Base-by-base conservation (phyloP, 352 stramenopile genomes). In the Phytophthora citricola region DNA sequence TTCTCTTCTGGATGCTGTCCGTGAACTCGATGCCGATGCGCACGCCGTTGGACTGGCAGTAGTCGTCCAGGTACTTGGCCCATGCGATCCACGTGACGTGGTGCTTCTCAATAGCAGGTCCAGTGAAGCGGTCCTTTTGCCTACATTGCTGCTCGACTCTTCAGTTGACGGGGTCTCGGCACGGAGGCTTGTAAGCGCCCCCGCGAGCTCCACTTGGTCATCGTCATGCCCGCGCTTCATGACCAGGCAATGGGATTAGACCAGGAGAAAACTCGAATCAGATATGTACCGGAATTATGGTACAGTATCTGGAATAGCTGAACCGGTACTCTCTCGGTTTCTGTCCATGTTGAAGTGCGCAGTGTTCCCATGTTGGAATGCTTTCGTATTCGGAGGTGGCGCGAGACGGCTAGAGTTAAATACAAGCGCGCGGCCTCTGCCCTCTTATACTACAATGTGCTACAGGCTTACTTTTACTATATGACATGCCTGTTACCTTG, bases 381-480 rank as follows among this genome's bases (percentile, higher is more conserved):
- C 29, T 38, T 69, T 69, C 54, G 66, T 70, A 73, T 73, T 73
- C 43, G 64, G 51, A 57, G 63, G 48, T 62, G 63, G 57, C 24
- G 53, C 45, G 26, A 38, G 36, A 11, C 41, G 57, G 54, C 66
- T 57, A 63, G 24, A 67, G 52, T 46, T 74, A 73, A 59, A 73
- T 71, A 75, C 67, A 75, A 60, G 39, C 58, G 47, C 47, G 46
- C 47, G 41, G 32, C 55, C 66, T 49, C 55, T 61, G 54, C 62
- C 55, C 56, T 73, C 58, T 73, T 73, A 73, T 76, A 73, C 58
- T 76, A 76, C 68, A 73, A 60, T 76, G 50, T 72, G 59, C 69
- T 70, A 69, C 63, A 73, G 69, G 63, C 58, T 76, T 76, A 76
- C 48, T 73, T 73, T 73, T 76, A 76, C 69, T 73, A 73, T 76